Evolutionary conservation across 2,329 filamentous ascomycete species (phyloP).

Genomic region (Monosporascus cannonballus): DNA sequence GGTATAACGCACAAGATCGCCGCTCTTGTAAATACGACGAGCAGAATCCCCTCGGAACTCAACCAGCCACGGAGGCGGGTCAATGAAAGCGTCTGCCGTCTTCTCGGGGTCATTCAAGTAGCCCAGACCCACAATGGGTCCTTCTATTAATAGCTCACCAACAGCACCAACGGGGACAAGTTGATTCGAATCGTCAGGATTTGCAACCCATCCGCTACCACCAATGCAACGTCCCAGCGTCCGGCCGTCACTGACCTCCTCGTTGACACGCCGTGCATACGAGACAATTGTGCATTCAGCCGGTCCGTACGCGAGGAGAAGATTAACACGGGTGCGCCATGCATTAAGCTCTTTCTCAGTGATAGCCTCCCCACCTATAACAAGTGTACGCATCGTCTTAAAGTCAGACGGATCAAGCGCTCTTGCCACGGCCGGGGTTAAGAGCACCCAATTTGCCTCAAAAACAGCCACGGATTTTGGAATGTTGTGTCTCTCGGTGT

Average conservation of each 20-base stretch:
- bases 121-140: neutral
- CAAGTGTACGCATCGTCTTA: neutral
- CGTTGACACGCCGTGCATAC: neutral
- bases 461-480: neutral
- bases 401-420: neutral
- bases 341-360: neutral
- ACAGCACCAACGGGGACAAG: neutral
- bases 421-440: neutral
- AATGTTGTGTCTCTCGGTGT: neutral
- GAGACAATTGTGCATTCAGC: neutral
- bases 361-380: neutral
- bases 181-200: neutral
- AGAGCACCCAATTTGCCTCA: neutral
- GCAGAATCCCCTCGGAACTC: neutral
- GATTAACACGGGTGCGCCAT: neutral
- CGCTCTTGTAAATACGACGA: slow-evolving; percentile 30
- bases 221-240: neutral
- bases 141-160: neutral
- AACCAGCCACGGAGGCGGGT: neutral
- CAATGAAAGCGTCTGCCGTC: neutral
- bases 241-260: neutral
- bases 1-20: slow-evolving; percentile 31
- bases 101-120: neutral
- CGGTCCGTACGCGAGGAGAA: neutral
- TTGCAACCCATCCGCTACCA: neutral